Base-by-base conservation (phyloP, 352 stramenopile species). In the Globisporangium cystogenes region DNA sequence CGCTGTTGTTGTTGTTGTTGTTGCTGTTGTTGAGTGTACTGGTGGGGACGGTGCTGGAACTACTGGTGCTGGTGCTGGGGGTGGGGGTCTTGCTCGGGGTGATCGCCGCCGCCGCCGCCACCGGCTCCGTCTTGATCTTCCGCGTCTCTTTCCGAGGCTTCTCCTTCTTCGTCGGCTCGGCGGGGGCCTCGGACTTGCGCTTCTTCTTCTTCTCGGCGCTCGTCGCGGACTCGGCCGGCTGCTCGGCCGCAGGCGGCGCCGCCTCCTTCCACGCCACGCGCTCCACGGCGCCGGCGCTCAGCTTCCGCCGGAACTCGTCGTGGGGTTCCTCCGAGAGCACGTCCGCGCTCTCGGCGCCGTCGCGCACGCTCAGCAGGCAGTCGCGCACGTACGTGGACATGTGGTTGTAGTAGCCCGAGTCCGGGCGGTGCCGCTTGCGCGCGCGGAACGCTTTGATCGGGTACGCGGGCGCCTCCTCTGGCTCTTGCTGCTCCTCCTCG, bases 361-460 rank as follows among this genome's bases (percentile, higher is more conserved):
- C 69, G n/a, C 84, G 82, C 51, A 95, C 76, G 48, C 70, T 87
- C 18, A 95, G 67, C 47, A 95, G 66, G 45, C 82, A 92, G 59
- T 88, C 78, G 47, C 80, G 78, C 51, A 95, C 79, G 49, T 87
- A 89, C 24, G 78, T 89, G 15, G 84, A 90, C 82, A 95, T 93
- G 42, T 86, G 76, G 55, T 82, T 83, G 65, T 82, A 87, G 64
- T 95, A 93, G 1, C 74, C 69, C 14, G 80, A 90, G 60, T 92
- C 76, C 15, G 84, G 84, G 0, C 82, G 84, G 71, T 93, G 80
- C 41, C 84, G 70, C 64, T 95, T 95, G 40, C 80, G 70, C 23
- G 81, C 84, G 18, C 84, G 80, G 51, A 60, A 60, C 11, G 70
- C 82, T 65, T 89, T 89, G 63, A 90, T 90, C 47, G 76, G 74